A percentile compares a stretch with the other conserved stretches of the same genome.
Evolutionary conservation across 73 alveolate genomes (phyloP).

Genomic region (Blepharisma japonicum): DNA sequence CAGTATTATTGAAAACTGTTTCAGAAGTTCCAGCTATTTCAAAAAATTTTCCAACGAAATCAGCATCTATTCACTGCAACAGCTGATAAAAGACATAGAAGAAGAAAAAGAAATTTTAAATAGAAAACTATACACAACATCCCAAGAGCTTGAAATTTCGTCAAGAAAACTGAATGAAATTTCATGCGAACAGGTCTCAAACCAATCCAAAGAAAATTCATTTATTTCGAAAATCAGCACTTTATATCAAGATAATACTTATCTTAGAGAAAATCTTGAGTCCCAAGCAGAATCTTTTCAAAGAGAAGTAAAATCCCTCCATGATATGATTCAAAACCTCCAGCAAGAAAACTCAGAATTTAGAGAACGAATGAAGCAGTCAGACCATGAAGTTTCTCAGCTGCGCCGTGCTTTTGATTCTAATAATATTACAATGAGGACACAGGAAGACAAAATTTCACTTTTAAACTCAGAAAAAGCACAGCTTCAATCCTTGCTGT

Average conservation of each 20-base stretch:
- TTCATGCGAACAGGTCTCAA: not conserved
- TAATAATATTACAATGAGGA: not conserved
- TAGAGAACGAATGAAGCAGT: not conserved
- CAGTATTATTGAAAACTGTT: no score
- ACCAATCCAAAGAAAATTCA: not conserved
- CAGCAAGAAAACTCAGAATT: not conserved
- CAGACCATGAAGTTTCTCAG: not conserved
- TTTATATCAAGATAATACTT: not conserved
- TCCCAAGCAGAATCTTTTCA: not conserved
- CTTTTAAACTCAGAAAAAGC: constrained; percentile 7
- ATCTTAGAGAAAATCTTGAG: not conserved
- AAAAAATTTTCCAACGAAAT: no score
- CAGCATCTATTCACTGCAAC: no score
- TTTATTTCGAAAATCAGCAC: not conserved
- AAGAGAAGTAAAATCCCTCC: not conserved
- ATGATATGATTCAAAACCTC: no score
- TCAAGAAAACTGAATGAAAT: not conserved
- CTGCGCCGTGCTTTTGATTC: not conserved
- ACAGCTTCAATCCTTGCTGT: not conserved
- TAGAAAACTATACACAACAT: not conserved
- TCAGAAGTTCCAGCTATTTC: no score
- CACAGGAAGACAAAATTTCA: not conserved
- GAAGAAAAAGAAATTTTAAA: not conserved
- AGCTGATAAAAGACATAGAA: no score
- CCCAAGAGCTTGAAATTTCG: not conserved